Conservation (phyloP, 306 rosid species). For the Trichosanthes cucumerina region DNA sequence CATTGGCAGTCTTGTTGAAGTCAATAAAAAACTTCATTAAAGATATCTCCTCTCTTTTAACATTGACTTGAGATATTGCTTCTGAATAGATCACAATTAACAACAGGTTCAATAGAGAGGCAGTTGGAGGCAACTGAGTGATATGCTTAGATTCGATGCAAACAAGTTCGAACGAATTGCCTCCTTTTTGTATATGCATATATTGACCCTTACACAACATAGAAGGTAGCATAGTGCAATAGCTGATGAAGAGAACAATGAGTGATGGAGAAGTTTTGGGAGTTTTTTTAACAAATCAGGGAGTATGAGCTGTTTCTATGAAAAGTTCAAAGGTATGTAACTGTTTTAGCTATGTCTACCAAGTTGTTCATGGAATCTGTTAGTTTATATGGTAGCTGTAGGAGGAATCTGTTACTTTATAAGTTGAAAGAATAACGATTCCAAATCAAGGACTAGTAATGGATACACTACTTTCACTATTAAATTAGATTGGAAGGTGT, state of each 20-base stretch:
- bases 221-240: not conserved
- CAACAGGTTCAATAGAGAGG: not conserved
- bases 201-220: not conserved
- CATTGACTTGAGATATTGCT: not conserved
- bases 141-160: not conserved
- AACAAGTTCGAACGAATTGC: not conserved
- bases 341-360: not conserved
- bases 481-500: too few species aligned
- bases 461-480: too few species aligned
- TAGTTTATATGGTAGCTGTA: not conserved
- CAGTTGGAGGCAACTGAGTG: not conserved
- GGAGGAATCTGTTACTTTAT: not conserved
- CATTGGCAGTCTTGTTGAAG: not conserved
- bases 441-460: not conserved
- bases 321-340: not conserved
- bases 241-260: not conserved
- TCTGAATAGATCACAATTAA: not conserved
- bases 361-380: not conserved
- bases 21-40: not conserved
- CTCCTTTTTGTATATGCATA: not conserved
- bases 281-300: not conserved
- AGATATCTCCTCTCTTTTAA: not conserved
- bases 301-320: not conserved
- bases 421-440: not conserved
- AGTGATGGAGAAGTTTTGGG: not conserved